Conservation (phyloP, 108 stramenopile species). For the Thalassiosira profunda region DNA sequence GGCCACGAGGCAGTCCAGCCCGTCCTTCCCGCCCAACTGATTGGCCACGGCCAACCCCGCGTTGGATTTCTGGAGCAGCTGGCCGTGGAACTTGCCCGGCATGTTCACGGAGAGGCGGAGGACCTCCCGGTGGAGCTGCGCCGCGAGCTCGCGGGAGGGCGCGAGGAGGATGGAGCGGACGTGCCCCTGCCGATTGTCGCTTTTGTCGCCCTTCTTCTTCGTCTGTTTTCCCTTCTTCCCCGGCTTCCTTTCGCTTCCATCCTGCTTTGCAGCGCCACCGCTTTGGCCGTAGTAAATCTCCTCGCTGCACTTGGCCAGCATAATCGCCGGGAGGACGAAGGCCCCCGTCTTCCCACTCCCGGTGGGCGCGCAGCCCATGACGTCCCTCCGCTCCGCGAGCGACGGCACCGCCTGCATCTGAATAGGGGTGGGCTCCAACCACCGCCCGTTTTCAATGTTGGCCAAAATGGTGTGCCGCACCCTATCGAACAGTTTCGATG, state of each 20-base stretch:
- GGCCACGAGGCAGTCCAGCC: conserved; percentile 78
- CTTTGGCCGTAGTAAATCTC: conserved; percentile 61
- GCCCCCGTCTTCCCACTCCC: conserved; percentile 91
- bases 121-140: conserved; percentile 96
- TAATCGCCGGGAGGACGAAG: conserved; percentile 91
- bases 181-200: conserved; percentile 49
- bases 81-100: conserved; percentile 76
- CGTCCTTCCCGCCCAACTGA: conserved; percentile 70
- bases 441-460: conserved; percentile 91
- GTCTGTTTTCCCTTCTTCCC: conserved; percentile 36
- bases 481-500: conserved; percentile 39
- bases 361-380: conserved; percentile 90
- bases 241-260: conserved; percentile 25
- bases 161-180: conserved; percentile 88
- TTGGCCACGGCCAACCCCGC: conserved; percentile 67
- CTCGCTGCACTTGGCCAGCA: conserved; percentile 74
- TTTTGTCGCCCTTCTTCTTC: conserved; percentile 26
- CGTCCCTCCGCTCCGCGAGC: conserved; percentile 77
- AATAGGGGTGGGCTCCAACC: conserved; percentile 95
- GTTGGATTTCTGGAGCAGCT: conserved; percentile 85
- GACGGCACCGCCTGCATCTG: conserved; percentile 94
- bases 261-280: conserved; percentile 21
- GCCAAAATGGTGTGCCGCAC: conserved; percentile 52
- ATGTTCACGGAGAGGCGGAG: conserved; percentile 85
- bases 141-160: conserved; percentile 95